These are phyloP conservation scores for Cladosporium sp. DNA, from an alignment of 2,329 filamentous ascomycete genomes.

Conservation along the genomic window DNA sequence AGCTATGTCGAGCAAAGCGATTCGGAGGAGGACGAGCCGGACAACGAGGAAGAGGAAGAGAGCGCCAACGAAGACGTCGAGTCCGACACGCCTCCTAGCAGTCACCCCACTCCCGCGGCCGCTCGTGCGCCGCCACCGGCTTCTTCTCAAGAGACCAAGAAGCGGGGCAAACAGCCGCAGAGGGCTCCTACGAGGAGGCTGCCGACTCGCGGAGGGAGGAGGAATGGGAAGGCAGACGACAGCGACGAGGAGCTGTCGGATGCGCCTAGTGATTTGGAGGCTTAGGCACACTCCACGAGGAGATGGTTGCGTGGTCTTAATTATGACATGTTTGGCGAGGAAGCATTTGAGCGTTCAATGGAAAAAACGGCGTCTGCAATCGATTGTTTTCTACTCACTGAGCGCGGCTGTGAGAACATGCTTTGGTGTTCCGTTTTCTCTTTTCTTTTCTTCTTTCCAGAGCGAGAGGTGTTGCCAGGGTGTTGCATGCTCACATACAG, in stretches of 20 bases:
- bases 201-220: slow-evolving; percentile 14
- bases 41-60: slow-evolving; percentile 1
- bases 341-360: too few relatives aligned
- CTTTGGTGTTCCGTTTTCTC: too few relatives aligned
- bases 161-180: background rate
- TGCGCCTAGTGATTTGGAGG: slow-evolving; percentile 20
- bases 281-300: background rate
- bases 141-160: slow-evolving; percentile 12
- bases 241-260: slow-evolving; percentile 25
- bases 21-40: slow-evolving; percentile 36
- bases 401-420: too few relatives aligned
- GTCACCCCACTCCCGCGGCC: slow-evolving; percentile 19
- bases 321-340: too few relatives aligned
- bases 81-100: slow-evolving; percentile 25
- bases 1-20: slow-evolving; percentile 42
- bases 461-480: too few relatives aligned
- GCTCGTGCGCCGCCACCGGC: background rate
- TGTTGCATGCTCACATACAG: too few relatives aligned
- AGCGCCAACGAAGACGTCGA: slow-evolving; percentile 16
- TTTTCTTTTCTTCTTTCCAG: too few relatives aligned
- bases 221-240: slow-evolving; percentile 19
- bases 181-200: slow-evolving; percentile 14
- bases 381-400: too few relatives aligned
- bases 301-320: too few relatives aligned
- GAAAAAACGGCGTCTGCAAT: too few relatives aligned